Percentiles rank a stretch among this genome's conserved stretches.
Conservation (phyloP, 2,329 filamentous ascomycete genomes). For the Biscogniauxia marginata region DNA sequence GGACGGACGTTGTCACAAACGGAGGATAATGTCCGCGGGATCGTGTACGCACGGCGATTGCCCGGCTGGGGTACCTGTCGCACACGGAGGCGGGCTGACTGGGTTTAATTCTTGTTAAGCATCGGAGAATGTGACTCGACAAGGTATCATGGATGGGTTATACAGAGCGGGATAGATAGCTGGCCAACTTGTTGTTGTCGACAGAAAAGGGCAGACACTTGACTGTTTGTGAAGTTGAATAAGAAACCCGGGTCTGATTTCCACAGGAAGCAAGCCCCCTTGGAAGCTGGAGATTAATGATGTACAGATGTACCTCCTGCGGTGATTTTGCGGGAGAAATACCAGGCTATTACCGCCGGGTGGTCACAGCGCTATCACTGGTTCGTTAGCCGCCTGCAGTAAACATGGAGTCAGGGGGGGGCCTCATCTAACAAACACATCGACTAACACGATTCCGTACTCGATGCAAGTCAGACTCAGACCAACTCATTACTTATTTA, state of each 20-base stretch:
- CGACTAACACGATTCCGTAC: not conserved
- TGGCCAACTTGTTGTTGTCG: not conserved
- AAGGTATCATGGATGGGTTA: slow-evolving; percentile 3
- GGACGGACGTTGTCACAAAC: slow-evolving; percentile 17
- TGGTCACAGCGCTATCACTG: slow-evolving; percentile 9
- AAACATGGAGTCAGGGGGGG: not conserved
- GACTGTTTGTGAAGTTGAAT: not conserved
- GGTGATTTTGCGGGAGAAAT: not conserved
- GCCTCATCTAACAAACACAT: not conserved
- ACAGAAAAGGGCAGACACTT: not conserved
- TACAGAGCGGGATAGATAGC: not conserved
- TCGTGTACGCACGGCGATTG: slow-evolving; percentile 25
- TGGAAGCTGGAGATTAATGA: not conserved
- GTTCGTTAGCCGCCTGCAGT: slow-evolving; percentile 17
- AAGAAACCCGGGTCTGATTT: not conserved
- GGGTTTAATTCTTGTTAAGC: slow-evolving; percentile 4
- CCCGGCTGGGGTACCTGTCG: slow-evolving; percentile 18
- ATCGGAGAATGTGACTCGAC: not conserved
- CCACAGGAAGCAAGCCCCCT: not conserved
- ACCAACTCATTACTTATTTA: no score
- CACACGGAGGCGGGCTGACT: slow-evolving; percentile 9
- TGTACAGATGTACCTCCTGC: not conserved
- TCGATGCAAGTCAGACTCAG: not conserved
- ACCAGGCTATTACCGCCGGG: not conserved
- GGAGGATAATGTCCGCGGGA: slow-evolving; percentile 19